Base-by-base conservation (phyloP, 805 yeast genomes). In the Candida tibetensis region DNA sequence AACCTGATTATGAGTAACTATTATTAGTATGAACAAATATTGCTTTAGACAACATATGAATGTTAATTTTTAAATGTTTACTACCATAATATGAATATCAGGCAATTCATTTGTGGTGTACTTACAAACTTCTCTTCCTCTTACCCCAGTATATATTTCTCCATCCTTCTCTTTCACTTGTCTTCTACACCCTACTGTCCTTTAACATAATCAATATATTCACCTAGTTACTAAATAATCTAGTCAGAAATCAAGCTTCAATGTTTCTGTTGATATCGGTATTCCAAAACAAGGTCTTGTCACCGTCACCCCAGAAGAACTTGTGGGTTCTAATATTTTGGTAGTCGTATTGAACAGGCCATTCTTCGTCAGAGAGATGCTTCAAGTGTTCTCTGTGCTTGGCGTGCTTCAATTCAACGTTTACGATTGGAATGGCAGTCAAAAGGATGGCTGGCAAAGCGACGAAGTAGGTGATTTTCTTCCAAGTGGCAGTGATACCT, bases 271-370 rank as follows among this genome's bases (percentile, higher is more conserved):
- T 91, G 61, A 85, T 77, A 57, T 79, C 85, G 37, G 86, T 76
- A 76, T 88, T 88, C 99, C 99, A 93, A 85, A 93, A 93, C 62
- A 84, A 72, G 47, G 98, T 88, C 79, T 86, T 82, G 76, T 90
- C 96, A 64, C 99, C 98, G 62, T 93, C 91, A 62, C 99, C 99
- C 98, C 98, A 93, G 83, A 89, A 91, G 79, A 79, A 91, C 62
- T 85, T 82, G 66, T 80, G 82, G 61, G 65, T 62, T 80, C 98
- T 87, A 55, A 89, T 66, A 77, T 93, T 93, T 76, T 84, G 90
- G 80, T 79, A 93, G 55, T 82, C 90, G 74, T 86, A 86, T 69
- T 85, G 93, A 45, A 65, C 71, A 58, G 97, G 97, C 89, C 95
- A 86, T 62, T 90, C 95, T 53, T 83, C 91, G 63, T 90, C 97